Evolutionary conservation across 2,329 filamentous ascomycete genomes (phyloP).

Genomic region (Epichloe sp.): DNA sequence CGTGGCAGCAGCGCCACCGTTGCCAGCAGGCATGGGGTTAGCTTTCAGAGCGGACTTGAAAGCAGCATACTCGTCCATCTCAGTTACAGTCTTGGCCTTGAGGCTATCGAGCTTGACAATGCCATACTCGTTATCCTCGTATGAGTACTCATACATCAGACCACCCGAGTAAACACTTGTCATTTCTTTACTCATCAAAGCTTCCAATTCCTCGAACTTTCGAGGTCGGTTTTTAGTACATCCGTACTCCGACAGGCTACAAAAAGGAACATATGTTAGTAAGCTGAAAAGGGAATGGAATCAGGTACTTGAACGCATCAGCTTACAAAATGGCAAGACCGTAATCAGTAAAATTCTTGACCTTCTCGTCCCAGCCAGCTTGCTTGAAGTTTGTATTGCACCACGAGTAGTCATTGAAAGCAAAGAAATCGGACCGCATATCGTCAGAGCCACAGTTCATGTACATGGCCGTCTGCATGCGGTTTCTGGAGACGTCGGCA

Average conservation of each 20-base stretch:
- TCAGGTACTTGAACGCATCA: neutral
- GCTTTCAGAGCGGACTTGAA: constrained; percentile 34
- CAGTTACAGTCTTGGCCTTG: constrained; percentile 37
- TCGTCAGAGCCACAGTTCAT: constrained; percentile 87
- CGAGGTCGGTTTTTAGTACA: constrained; percentile 67
- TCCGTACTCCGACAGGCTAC: constrained; percentile 76
- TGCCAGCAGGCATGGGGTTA: constrained; percentile 37
- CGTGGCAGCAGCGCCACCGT: constrained; percentile 35
- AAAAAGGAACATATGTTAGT: neutral
- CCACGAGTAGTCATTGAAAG: constrained; percentile 85
- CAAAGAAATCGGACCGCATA: constrained; percentile 77
- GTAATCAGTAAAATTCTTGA: constrained; percentile 75
- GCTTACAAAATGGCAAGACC: constrained; percentile 69
- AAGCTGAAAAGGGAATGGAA: neutral
- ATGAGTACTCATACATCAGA: constrained; percentile 87
- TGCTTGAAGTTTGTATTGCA: constrained; percentile 57
- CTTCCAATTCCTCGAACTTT: constrained; percentile 63
- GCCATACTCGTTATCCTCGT: constrained; percentile 68
- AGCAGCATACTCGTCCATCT: constrained; percentile 47
- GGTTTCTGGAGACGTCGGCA: constrained; percentile 75
- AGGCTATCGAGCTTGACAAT: constrained; percentile 58
- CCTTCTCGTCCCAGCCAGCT: constrained; percentile 80
- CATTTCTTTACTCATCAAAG: constrained; percentile 78
- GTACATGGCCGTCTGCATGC: constrained; percentile 75
- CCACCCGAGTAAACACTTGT: constrained; percentile 85